Evolutionary conservation across 2,329 filamentous ascomycete species (phyloP).

Genomic region (Rhexocercosporidium sp.): DNA sequence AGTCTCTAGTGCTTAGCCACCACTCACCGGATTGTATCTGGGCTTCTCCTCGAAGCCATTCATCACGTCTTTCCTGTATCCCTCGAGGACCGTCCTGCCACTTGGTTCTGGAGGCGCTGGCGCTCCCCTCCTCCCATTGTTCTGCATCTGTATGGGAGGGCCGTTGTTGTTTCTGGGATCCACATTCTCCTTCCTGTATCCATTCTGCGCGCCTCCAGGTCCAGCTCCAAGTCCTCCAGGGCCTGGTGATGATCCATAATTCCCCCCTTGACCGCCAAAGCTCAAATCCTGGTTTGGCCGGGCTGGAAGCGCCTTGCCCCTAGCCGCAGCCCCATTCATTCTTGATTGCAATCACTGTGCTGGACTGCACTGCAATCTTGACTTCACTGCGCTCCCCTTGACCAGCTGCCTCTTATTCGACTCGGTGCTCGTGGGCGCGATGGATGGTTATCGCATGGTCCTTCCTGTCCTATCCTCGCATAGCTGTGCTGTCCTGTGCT

Average conservation of each 20-base stretch:
- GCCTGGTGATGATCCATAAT: slow-evolving; percentile 2
- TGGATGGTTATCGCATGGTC: slow-evolving; percentile 18
- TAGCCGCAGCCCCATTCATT: slow-evolving; percentile 24
- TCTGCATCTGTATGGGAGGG: not conserved
- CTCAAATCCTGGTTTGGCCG: slow-evolving; percentile 31
- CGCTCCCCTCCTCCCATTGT: slow-evolving; percentile 17
- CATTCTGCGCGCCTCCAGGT: slow-evolving; percentile 17
- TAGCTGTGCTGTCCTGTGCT: too few species aligned
- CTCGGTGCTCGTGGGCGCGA: slow-evolving; percentile 2
- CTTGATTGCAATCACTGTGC: not conserved
- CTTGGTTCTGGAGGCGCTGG: slow-evolving; percentile 41
- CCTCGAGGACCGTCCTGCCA: slow-evolving; percentile 59
- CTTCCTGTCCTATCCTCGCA: too few species aligned
- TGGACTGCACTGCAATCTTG: too few species aligned
- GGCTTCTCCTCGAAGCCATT: slow-evolving; percentile 60
- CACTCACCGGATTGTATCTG: slow-evolving; percentile 61
- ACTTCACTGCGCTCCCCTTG: not conserved
- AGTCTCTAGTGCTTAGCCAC: not conserved
- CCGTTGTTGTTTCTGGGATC: slow-evolving; percentile 17
- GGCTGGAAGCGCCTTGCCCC: slow-evolving; percentile 28
- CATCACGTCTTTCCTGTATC: slow-evolving; percentile 61
- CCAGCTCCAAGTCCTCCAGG: too few species aligned
- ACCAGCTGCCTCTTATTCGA: not conserved
- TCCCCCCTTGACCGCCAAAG: slow-evolving; percentile 26
- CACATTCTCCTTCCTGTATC: slow-evolving; percentile 27